Evolutionary conservation across 176 grass and related monocot genomes (phyloP).

Genomic region (Phoenix roebelenii): DNA sequence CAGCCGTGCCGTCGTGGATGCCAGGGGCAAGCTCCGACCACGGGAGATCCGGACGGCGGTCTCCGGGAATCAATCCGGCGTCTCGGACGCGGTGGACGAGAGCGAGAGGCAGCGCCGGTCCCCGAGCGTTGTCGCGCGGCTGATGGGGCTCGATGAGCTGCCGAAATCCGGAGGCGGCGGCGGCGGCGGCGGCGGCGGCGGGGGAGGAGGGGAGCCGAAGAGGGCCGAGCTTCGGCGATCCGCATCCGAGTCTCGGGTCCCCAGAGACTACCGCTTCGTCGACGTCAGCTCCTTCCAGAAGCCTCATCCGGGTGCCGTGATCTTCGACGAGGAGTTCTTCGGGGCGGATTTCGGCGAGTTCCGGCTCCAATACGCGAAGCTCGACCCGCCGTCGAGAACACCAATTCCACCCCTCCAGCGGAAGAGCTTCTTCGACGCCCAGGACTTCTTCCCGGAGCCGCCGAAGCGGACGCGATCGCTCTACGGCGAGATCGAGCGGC

Average conservation of each 20-base stretch:
- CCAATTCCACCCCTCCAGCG: conserved; percentile 25
- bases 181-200: background rate
- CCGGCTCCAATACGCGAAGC: conserved; percentile 1
- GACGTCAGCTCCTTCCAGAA: conserved; percentile 41
- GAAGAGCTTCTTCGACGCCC: conserved; percentile 58
- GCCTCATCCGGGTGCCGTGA: background rate
- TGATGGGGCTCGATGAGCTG: conserved; percentile 85
- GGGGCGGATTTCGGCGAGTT: conserved; percentile 1
- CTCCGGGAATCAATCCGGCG: conserved; percentile 14
- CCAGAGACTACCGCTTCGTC: conserved; percentile 59
- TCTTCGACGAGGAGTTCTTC: conserved; percentile 3
- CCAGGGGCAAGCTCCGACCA: conserved; percentile 48
- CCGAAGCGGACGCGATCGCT: conserved; percentile 34
- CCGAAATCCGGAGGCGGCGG: conserved; percentile 9
- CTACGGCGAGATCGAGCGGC: conserved; percentile 83
- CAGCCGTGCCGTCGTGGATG: conserved; percentile 67
- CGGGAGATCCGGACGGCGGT: conserved; percentile 50
- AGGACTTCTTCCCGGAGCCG: conserved; percentile 76
- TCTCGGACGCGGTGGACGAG: conserved; percentile 17
- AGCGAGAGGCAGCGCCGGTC: conserved; percentile 39
- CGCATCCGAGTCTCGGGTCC: conserved; percentile 63
- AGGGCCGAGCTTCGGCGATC: conserved; percentile 54
- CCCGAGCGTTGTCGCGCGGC: conserved; percentile 70
- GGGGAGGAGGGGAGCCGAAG: background rate
- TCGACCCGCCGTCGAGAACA: background rate